Evolutionary conservation across 805 yeast genomes (phyloP), one percentile per base, ranked within the genome.

Genomic region (Saturnispora sanitii): DNA sequence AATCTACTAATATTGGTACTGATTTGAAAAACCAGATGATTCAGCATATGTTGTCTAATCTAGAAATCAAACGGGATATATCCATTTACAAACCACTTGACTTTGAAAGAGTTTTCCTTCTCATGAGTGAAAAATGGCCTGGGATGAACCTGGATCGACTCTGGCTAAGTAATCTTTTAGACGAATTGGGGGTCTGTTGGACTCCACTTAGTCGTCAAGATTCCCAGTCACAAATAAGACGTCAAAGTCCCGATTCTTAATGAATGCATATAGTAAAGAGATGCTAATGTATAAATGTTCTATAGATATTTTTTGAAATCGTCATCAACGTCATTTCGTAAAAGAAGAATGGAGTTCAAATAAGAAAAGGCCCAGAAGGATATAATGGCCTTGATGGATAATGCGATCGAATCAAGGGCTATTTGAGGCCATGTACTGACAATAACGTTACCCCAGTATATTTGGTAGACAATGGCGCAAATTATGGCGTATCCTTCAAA

Each of bases 161-260:
- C 3, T 19, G 51, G 19, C 44, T 60, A 4, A 38, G 49, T 11
- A 51, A 51, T 6, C 49, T 52, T 33, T 42, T 60, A 22, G 64
- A 60, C 37, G 49, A 48, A 17, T 33, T 56, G 31, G 62, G 64
- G 3, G 38, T 58, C 4, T 50, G 56, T 44, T 50, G 53, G 47
- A 50, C 56, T 1, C 49, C 43, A 12, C 21, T 13, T 8, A 16
- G 13, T 15, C 15, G 12, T n/a, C n/a, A n/a, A n/a, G n/a, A n/a
- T n/a, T n/a, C n/a, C n/a, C n/a, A n/a, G n/a, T n/a, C n/a, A n/a
- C n/a, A n/a, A n/a, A n/a, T n/a, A n/a, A n/a, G n/a, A n/a, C n/a
- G n/a, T n/a, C n/a, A n/a, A n/a, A n/a, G n/a, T n/a, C n/a, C n/a
- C n/a, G 18, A 32, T 20, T 7, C 8, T 32, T 16, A 6, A 18